phyloP scores from a whole-genome alignment of 2,329 filamentous ascomycete species.

The Tolypocladium amazonense region DNA sequence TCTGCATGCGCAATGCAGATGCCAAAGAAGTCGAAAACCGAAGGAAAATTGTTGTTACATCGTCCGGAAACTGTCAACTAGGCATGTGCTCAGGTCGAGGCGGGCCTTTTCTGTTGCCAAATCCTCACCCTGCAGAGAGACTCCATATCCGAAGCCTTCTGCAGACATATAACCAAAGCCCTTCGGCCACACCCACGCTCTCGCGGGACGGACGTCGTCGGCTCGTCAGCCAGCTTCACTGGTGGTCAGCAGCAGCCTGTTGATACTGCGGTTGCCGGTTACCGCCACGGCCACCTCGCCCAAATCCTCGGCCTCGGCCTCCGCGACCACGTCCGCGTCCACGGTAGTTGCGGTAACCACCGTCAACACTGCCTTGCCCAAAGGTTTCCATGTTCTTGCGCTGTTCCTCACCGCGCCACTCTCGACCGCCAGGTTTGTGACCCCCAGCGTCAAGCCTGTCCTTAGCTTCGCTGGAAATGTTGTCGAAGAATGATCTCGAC shows the following conservation, averaged over 20 bases:
- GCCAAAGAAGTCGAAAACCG: conserved; percentile 2
- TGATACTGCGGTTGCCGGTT: conserved; percentile 22
- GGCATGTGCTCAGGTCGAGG: not conserved
- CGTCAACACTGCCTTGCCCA: conserved; percentile 89
- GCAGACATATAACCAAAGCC: not conserved
- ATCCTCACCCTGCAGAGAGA: not conserved
- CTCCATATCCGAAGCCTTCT: not conserved
- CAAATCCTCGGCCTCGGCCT: conserved; percentile 29
- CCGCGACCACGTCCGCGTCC: conserved; percentile 69
- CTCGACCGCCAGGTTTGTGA: conserved; percentile 63
- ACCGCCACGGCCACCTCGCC: conserved; percentile 30
- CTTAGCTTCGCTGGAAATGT: conserved; percentile 89
- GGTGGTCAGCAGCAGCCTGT: conserved; percentile 14
- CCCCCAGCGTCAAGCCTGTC: conserved; percentile 68
- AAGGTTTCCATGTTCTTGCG: conserved; percentile 97
- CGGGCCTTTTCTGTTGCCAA: not conserved
- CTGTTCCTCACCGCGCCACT: conserved; percentile 88
- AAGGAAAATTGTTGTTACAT: conserved; percentile 18
- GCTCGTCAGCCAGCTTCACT: conserved; percentile 9
- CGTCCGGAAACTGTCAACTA: conserved; percentile 5
- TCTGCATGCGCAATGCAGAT: not conserved
- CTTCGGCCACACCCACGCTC: not conserved
- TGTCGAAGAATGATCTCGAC: conserved; percentile 88
- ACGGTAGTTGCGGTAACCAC: conserved; percentile 64
- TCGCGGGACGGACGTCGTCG: not conserved